Evolutionary conservation across 768 basidiomycete species (phyloP).

Genomic region (Podaxis sp.): DNA sequence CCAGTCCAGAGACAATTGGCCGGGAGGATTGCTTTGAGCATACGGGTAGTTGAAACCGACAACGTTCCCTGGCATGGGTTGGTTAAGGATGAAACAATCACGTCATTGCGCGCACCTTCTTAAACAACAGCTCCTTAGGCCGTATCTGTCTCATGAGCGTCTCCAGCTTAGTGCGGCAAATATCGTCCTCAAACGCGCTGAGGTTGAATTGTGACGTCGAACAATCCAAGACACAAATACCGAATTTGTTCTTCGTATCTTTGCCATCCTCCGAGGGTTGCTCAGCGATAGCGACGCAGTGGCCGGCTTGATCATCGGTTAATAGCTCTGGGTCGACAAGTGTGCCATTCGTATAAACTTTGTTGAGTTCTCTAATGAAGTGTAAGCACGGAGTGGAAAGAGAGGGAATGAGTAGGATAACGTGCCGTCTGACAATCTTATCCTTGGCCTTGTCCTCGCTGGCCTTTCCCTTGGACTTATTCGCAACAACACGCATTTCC

Average conservation of each 20-base stretch:
- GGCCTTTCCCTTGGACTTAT: conserved; percentile 54
- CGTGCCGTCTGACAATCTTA: conserved; percentile 84
- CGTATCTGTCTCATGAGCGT: conserved; percentile 89
- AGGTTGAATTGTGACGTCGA: conserved; percentile 95
- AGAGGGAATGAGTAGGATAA: neutral
- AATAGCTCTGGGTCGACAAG: conserved; percentile 88
- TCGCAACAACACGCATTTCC: conserved; percentile 88
- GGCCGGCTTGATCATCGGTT: conserved; percentile 90
- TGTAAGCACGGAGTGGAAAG: neutral
- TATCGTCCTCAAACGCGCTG: conserved; percentile 87
- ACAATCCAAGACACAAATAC: conserved; percentile 90
- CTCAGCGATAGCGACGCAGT: conserved; percentile 89
- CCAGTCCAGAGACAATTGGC: conserved; percentile 86
- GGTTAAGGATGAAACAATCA: neutral
- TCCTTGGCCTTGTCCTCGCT: conserved; percentile 66
- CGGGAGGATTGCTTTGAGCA: conserved; percentile 81
- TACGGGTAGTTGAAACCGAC: conserved; percentile 75
- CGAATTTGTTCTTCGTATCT: conserved; percentile 60
- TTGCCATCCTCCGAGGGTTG: conserved; percentile 40
- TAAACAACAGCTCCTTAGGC: conserved; percentile 88
- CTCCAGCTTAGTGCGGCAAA: conserved; percentile 89
- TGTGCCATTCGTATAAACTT: conserved; percentile 96
- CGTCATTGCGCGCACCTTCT: conserved; percentile 55
- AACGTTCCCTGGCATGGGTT: conserved; percentile 69
- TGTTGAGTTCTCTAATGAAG: conserved; percentile 73